Conservation (phyloP, 176 grass and related monocot genomes). For the Thalia dealbata region DNA sequence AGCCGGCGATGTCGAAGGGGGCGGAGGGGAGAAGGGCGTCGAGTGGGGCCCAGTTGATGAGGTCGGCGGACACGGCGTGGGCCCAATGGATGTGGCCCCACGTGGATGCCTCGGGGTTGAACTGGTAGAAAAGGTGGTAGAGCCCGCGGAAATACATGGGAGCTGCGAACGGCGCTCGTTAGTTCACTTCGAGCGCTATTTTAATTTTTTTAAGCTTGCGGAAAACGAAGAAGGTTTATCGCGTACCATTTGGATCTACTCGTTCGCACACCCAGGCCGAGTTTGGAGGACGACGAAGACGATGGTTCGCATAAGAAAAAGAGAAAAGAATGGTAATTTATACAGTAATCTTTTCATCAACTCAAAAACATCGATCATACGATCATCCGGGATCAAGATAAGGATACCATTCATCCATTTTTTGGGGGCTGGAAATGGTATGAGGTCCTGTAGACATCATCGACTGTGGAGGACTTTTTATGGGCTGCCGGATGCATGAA, state of each 20-base stretch:
- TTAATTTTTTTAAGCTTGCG: neutral
- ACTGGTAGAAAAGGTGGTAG: slow-evolving; percentile 75
- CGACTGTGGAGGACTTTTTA: neutral
- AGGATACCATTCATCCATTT: slow-evolving; percentile 76
- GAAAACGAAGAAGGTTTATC: neutral
- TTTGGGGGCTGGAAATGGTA: slow-evolving; percentile 84
- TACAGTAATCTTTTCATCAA: too few relatives aligned
- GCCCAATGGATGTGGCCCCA: slow-evolving; percentile 60
- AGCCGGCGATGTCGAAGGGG: slow-evolving; percentile 40
- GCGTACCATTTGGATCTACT: slow-evolving; percentile 78
- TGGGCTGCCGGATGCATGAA: neutral
- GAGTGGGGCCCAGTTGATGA: slow-evolving; percentile 58
- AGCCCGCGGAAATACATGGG: slow-evolving; percentile 55
- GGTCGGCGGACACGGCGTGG: slow-evolving; percentile 61
- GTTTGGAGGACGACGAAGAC: neutral
- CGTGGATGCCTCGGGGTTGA: slow-evolving; percentile 36
- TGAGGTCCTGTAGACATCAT: slow-evolving; percentile 33
- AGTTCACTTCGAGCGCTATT: neutral
- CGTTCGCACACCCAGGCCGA: neutral
- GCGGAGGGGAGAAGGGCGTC: slow-evolving; percentile 34
- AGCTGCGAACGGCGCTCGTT: slow-evolving; percentile 16
- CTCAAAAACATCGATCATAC: neutral
- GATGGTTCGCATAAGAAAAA: neutral
- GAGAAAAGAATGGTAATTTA: neutral
- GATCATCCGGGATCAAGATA: too few relatives aligned